Conservation (phyloP, 306 rosid genomes). For the Pterocarpus santalinus region DNA sequence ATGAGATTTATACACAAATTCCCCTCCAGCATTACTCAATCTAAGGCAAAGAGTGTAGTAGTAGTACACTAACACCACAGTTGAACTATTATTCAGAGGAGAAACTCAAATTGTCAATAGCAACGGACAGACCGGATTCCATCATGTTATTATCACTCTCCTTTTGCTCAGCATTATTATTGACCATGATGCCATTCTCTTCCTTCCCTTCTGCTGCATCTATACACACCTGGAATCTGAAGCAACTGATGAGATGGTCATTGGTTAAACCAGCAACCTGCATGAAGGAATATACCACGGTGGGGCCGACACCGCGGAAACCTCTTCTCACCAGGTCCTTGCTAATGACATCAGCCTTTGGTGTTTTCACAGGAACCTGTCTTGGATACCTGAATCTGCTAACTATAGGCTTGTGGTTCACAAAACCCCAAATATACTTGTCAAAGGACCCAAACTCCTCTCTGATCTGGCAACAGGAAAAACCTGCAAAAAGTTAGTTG, state of each 20-base stretch:
- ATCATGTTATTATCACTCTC: conserved; percentile 52
- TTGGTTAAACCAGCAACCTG: conserved; percentile 79
- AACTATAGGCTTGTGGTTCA: conserved; percentile 74
- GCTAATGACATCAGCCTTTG: conserved; percentile 83
- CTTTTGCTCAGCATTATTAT: conserved; percentile 45
- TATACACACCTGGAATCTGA: conserved; percentile 76
- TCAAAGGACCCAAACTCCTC: conserved; percentile 77
- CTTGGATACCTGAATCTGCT: conserved; percentile 81
- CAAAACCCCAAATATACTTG: conserved; percentile 84
- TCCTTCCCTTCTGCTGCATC: conserved; percentile 67
- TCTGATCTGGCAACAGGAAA: conserved; percentile 75
- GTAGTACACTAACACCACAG: conserved; percentile 7
- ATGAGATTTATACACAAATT: conserved; percentile 62
- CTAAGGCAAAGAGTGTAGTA: conserved; percentile 41
- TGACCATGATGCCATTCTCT: conserved; percentile 52
- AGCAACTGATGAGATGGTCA: conserved; percentile 82
- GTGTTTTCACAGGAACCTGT: conserved; percentile 81
- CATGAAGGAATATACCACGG: conserved; percentile 82
- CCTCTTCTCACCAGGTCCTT: conserved; percentile 84
- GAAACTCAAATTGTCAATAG: conserved; percentile 70
- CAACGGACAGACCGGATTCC: conserved; percentile 63
- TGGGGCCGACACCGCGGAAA: conserved; percentile 80
- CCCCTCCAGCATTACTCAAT: conserved; percentile 53
- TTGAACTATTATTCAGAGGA: conserved; percentile 59
- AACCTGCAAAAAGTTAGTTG: conserved; percentile 76